Conservation (phyloP, 2,329 filamentous ascomycete genomes). For the Aureobasidium namibiae region DNA sequence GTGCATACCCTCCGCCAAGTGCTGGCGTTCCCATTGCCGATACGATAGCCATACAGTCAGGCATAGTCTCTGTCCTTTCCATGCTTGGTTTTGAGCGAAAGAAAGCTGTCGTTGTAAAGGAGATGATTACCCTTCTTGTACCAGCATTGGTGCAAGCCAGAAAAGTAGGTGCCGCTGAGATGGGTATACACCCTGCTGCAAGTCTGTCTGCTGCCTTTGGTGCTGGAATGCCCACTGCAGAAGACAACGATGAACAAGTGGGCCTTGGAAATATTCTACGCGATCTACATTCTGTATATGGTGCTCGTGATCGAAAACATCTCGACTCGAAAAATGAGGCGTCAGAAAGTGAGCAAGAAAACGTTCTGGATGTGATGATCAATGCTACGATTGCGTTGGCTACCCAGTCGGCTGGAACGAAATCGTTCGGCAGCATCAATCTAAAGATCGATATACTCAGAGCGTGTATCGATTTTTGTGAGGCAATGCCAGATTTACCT, state of each 20-base stretch:
- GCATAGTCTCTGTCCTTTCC: slow-evolving; percentile 79
- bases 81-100: slow-evolving; percentile 75
- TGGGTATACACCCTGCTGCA: slow-evolving; percentile 88
- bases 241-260: not conserved
- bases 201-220: slow-evolving; percentile 65
- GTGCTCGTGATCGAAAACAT: slow-evolving; percentile 6
- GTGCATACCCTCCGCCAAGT: slow-evolving; percentile 56
- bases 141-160: slow-evolving; percentile 81
- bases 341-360: not conserved
- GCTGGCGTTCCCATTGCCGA: slow-evolving; percentile 65
- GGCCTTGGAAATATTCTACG: slow-evolving; percentile 5
- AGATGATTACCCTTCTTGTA: slow-evolving; percentile 75
- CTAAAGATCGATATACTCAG: slow-evolving; percentile 82
- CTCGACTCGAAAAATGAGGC: not conserved
- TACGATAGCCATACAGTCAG: slow-evolving; percentile 69
- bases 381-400: not conserved
- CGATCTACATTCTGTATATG: slow-evolving; percentile 14
- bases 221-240: slow-evolving; percentile 5
- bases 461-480: slow-evolving; percentile 87
- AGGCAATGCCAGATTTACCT: slow-evolving; percentile 84
- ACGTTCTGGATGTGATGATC: not conserved
- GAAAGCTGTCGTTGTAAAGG: slow-evolving; percentile 81
- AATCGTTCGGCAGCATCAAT: slow-evolving; percentile 62
- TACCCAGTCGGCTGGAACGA: slow-evolving; percentile 5
- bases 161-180: slow-evolving; percentile 88